Evolutionary conservation across 140 eudicot species (phyloP).

Genomic region (Ambrosia hybrid): DNA sequence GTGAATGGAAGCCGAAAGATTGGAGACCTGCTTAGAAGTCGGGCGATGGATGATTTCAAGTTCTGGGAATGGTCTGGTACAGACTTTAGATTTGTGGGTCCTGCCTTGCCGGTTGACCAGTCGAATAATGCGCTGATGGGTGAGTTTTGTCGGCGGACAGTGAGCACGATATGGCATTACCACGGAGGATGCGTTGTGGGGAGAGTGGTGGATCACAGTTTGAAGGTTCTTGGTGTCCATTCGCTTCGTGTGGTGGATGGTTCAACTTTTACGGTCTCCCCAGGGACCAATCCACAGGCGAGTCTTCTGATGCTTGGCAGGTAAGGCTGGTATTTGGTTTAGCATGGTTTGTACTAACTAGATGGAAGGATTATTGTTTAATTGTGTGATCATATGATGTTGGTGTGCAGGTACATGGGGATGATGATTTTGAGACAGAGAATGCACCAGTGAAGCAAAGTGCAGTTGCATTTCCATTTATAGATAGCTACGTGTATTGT

Average conservation of each 20-base stretch:
- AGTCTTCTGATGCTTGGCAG: conserved; percentile 82
- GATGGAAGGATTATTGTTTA: too few relatives aligned
- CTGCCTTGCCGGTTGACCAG: conserved; percentile 64
- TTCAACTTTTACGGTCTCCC: conserved; percentile 64
- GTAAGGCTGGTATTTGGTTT: neutral
- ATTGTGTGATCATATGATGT: too few relatives aligned
- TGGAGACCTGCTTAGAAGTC: conserved; percentile 60
- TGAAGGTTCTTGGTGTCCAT: conserved; percentile 61
- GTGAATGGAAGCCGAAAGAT: conserved; percentile 73
- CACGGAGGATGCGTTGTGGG: conserved; percentile 94
- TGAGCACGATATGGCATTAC: conserved; percentile 93
- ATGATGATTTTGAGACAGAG: conserved; percentile 50
- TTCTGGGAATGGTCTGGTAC: conserved; percentile 59
- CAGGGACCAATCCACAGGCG: conserved; percentile 98
- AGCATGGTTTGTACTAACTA: too few relatives aligned
- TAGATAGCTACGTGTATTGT: neutral
- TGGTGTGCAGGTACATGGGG: conserved; percentile 55
- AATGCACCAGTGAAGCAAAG: conserved; percentile 26
- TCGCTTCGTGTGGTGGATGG: conserved; percentile 87
- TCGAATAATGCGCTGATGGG: conserved; percentile 48
- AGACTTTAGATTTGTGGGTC: conserved; percentile 75
- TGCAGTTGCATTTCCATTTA: neutral
- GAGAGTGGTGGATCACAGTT: conserved; percentile 70
- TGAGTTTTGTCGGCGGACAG: conserved; percentile 75
- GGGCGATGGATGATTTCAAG: conserved; percentile 76